A percentile compares a stretch with the other conserved stretches of the same genome.
Conservation (phyloP, 345 rosid species). For the Hevea brasiliensis region DNA sequence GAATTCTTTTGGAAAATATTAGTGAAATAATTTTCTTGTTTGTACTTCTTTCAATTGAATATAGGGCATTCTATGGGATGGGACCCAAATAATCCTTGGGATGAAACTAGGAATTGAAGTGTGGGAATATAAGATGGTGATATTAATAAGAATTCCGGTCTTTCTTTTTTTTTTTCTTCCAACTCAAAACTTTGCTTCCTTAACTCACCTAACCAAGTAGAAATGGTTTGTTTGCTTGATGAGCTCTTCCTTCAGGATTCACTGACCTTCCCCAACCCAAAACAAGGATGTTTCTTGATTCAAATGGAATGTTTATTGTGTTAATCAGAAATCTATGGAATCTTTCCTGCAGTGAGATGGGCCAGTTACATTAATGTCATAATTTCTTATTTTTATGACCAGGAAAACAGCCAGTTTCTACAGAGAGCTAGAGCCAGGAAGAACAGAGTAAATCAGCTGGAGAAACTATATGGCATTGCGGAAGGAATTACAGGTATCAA, state of each 20-base stretch:
- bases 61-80: not conserved
- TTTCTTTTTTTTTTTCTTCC: not conserved
- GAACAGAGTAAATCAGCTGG: slow-evolving; percentile 61
- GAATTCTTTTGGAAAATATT: not conserved
- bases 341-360: not conserved
- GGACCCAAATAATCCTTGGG: not conserved
- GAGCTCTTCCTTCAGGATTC: not conserved
- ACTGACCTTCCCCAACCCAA: not conserved
- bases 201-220: not conserved
- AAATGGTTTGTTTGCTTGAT: not conserved
- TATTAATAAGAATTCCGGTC: no score
- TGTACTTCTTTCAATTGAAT: not conserved
- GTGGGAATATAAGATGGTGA: no score
- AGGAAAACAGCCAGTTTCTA: slow-evolving; percentile 67
- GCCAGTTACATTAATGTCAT: not conserved
- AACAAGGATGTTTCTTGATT: not conserved
- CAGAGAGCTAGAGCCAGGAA: slow-evolving; percentile 74
- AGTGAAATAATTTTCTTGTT: not conserved
- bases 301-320: not conserved
- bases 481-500: slow-evolving; percentile 73
- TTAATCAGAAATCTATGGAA: not conserved
- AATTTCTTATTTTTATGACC: slow-evolving; percentile 9
- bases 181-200: not conserved
- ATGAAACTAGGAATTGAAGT: not conserved
- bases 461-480: slow-evolving; percentile 72